These are phyloP conservation scores for Gnetum montanum DNA, from an alignment of 75 land plant genomes.

Conservation along the genomic window DNA sequence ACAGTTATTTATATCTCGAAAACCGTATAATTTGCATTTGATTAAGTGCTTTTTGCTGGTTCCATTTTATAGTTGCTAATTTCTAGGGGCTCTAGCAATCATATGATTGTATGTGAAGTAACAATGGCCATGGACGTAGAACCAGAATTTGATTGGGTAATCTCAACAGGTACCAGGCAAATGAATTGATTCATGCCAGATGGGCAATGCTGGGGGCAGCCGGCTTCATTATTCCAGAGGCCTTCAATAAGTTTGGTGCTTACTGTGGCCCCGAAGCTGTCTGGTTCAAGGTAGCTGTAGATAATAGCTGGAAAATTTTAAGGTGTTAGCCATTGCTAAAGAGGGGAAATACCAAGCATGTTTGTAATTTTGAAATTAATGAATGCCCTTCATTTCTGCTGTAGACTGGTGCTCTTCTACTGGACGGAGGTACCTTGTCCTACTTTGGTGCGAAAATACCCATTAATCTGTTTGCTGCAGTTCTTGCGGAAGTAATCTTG, in stretches of 20 bases:
- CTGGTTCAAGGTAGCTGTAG: constrained; percentile 99
- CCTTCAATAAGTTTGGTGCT: constrained; percentile 95
- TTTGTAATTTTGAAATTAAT: not conserved
- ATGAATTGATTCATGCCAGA: constrained; percentile 87
- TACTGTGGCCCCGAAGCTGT: constrained; percentile 98
- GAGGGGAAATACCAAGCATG: not conserved
- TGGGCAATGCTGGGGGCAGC: constrained; percentile 99
- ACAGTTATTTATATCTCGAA: too few relatives aligned
- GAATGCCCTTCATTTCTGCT: constrained; percentile 4
- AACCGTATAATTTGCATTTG: too few relatives aligned
- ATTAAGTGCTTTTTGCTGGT: too few relatives aligned
- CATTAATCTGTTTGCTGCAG: constrained; percentile 80
- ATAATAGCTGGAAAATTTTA: not conserved
- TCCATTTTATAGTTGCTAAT: too few relatives aligned
- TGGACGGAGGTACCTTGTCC: constrained; percentile 79
- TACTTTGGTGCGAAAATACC: constrained; percentile 96
- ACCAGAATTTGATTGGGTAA: too few relatives aligned
- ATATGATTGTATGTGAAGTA: too few relatives aligned
- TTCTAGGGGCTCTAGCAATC: too few relatives aligned
- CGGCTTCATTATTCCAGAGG: constrained; percentile 95
- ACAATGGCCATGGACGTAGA: too few relatives aligned
- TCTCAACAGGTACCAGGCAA: constrained; percentile 95
- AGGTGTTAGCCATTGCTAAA: not conserved
- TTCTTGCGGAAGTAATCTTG: constrained; percentile 79
- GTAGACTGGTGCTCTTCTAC: constrained; percentile 95